phyloP scores from a whole-genome alignment of 2,329 filamentous ascomycete genomes.

The Fusarium oligoseptatum region DNA sequence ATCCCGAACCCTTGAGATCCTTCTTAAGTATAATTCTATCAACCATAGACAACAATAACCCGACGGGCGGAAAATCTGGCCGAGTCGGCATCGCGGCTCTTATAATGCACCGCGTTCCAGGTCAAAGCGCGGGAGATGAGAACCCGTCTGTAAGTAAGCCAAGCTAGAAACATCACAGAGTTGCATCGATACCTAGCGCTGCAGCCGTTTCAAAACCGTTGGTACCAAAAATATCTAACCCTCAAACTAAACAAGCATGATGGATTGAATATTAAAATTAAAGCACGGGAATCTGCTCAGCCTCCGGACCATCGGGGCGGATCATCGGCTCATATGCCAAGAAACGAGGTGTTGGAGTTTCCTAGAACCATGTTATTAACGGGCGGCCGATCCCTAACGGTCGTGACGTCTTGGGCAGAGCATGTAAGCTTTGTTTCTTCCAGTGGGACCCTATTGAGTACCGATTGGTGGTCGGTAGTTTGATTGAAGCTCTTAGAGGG shows the following conservation, averaged over 20 bases:
- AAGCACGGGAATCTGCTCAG: background rate
- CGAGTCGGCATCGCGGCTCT: background rate
- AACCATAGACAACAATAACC: background rate
- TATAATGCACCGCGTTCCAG: background rate
- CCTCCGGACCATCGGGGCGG: background rate
- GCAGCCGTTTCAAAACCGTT: background rate
- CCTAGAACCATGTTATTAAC: background rate
- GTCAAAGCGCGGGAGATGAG: background rate
- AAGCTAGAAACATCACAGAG: background rate
- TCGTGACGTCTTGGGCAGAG: background rate
- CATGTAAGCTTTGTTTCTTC: background rate
- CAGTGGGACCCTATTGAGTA: background rate
- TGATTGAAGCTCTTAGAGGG: background rate
- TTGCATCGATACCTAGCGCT: background rate
- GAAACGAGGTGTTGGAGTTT: background rate
- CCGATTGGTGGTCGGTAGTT: background rate
- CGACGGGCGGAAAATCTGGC: background rate
- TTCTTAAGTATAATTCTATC: background rate
- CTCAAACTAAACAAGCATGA: background rate
- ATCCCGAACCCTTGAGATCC: background rate
- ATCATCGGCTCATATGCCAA: background rate
- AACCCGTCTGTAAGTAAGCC: background rate
- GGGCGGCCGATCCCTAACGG: background rate
- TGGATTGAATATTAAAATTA: background rate
- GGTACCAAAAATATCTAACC: background rate